A percentile compares a stretch with the other conserved stretches of the same genome.
Evolutionary conservation across 2,329 filamentous ascomycete species (phyloP).

Genomic region (Pestalotiopsis sp.): DNA sequence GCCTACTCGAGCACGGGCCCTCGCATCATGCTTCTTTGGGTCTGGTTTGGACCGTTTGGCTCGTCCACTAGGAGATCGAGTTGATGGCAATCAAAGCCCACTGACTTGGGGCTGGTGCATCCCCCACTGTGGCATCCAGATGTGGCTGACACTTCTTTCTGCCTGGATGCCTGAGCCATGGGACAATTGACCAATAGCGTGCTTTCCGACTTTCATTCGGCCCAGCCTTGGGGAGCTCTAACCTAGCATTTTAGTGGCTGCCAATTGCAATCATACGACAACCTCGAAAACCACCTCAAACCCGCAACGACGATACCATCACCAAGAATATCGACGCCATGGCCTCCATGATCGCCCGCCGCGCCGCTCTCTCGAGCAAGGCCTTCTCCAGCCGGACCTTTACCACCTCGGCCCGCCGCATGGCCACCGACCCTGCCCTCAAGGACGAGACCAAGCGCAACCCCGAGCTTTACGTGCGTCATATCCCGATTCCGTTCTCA

Average conservation of each 20-base stretch:
- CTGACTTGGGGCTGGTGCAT: not conserved
- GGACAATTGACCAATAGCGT: not conserved
- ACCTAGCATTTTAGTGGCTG: conserved; percentile 1
- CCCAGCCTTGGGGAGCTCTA: not conserved
- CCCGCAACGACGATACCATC: not conserved
- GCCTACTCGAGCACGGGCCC: not conserved
- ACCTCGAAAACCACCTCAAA: not conserved
- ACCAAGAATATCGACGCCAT: conserved; percentile 40
- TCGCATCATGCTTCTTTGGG: not conserved
- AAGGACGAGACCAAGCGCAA: conserved; percentile 62
- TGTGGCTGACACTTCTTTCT: not conserved
- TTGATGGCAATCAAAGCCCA: no score
- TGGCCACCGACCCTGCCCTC: conserved; percentile 48
- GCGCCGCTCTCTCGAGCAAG: conserved; percentile 35
- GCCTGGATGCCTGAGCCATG: conserved; percentile 1
- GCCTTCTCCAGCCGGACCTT: conserved; percentile 43
- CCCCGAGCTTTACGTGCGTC: conserved; percentile 50
- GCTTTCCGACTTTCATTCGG: not conserved
- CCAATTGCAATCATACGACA: conserved; percentile 7
- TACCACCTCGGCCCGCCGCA: conserved; percentile 55
- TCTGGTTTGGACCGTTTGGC: not conserved
- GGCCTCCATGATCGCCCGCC: conserved; percentile 60
- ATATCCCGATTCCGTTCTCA: conserved; percentile 21
- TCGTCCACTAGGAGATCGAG: not conserved
- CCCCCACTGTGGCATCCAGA: not conserved